These are phyloP conservation scores for Phytophthora sansomeana DNA, from an alignment of 352 stramenopile genomes.

Conservation along the genomic window DNA sequence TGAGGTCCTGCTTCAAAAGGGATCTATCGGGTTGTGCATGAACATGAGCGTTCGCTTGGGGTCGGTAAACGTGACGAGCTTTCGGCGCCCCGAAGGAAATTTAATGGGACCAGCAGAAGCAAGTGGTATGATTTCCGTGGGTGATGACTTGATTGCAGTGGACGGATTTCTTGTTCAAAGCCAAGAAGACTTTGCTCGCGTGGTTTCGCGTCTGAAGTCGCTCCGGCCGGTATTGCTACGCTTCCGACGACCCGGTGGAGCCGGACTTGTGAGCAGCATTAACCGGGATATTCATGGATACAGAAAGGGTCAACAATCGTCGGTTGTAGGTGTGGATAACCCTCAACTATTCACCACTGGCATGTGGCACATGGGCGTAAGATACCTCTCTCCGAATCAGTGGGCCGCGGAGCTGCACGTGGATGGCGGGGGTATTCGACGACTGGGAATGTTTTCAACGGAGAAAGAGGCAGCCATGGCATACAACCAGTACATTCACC, in stretches of 20 bases:
- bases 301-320: conserved; percentile 68
- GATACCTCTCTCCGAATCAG: conserved; percentile 74
- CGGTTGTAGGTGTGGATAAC: conserved; percentile 75
- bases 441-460: conserved; percentile 69
- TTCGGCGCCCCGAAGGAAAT: conserved; percentile 73
- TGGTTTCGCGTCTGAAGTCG: conserved; percentile 86
- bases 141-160: conserved; percentile 85
- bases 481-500: conserved; percentile 90
- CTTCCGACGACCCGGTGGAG: conserved; percentile 69
- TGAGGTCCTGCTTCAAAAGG: conserved; percentile 89
- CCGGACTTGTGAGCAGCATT: conserved; percentile 45
- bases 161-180: conserved; percentile 80
- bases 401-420: conserved; percentile 88
- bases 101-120: conserved; percentile 86
- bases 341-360: conserved; percentile 75
- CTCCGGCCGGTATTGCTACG: conserved; percentile 78
- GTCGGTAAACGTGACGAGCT: conserved; percentile 85
- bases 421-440: conserved; percentile 81
- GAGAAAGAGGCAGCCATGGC: conserved; percentile 84
- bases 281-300: conserved; percentile 59
- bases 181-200: conserved; percentile 84
- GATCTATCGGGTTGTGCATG: conserved; percentile 89
- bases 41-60: conserved; percentile 90
- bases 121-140: conserved; percentile 78
- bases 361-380: conserved; percentile 88